Percentiles rank a stretch among this genome's conserved stretches.
These are phyloP conservation scores for Casuarina cunninghamiana DNA, from an alignment of 306 rosid species.

Conservation along the genomic window DNA sequence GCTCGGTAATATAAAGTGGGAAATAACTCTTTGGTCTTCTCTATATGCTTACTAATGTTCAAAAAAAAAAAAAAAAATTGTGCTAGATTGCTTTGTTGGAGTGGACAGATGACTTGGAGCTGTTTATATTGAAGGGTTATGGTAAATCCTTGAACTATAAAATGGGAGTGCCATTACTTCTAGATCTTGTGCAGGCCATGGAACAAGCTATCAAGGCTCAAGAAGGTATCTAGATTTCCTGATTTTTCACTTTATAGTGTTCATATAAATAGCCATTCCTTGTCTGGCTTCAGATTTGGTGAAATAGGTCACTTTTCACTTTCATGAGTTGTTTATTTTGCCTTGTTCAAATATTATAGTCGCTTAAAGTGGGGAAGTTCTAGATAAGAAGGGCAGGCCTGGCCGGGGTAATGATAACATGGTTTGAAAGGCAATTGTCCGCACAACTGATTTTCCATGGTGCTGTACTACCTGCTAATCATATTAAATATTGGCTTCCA, in stretches of 20 bases:
- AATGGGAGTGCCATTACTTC: slow-evolving; percentile 5
- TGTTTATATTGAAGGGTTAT: slow-evolving; percentile 12
- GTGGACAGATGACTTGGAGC: slow-evolving; percentile 14
- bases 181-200: slow-evolving; percentile 1
- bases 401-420: not conserved
- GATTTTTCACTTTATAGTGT: not conserved
- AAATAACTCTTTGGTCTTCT: not conserved
- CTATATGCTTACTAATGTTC: not conserved
- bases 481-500: not conserved
- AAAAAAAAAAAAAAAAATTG: not conserved
- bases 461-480: not conserved
- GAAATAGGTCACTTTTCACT: not conserved
- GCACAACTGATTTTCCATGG: not conserved
- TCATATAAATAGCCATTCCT: not conserved
- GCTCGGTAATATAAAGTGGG: not conserved
- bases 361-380: slow-evolving; percentile 6
- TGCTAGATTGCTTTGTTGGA: slow-evolving; percentile 11
- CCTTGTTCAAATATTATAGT: not conserved
- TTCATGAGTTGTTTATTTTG: not conserved
- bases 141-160: slow-evolving; percentile 11
- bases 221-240: slow-evolving; percentile 3
- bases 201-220: slow-evolving; percentile 16
- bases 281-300: not conserved
- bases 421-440: not conserved
- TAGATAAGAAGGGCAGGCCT: not conserved